Base-by-base conservation (phyloP, 306 rosid species). In the Prunus salicina region DNA sequence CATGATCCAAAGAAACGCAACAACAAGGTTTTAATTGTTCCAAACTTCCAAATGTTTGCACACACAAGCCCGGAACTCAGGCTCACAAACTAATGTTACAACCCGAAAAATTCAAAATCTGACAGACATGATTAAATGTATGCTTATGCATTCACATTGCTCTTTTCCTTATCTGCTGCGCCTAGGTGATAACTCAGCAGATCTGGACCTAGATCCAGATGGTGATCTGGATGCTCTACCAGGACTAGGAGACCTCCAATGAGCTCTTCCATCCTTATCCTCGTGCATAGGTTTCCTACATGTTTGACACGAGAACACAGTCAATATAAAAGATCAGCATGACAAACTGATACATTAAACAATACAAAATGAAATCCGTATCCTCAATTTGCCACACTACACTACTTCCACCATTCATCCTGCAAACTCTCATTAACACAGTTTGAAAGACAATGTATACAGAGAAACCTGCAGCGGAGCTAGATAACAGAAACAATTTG, bases 161-260 rank as follows among this genome's bases (percentile, higher is more conserved):
- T 45, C 53, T 14, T 15, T 12, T 47, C 47, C 38, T 86, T 78
- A 86, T 87, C 96, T 80, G 79, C 89, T 85, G 70, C 79, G 96
- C 67, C 91, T 80, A 28, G 97, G 98, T 22, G 94, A 93, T 68
- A 84, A 68, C 49, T 90, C 96, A 2, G 88, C 81, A 61, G 96
- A 90, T 66, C 96, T 85, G 76, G 91, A 90, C 78, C 96, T 87
- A 28, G 98, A 90, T 45, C 97, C 89, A n/a, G 86, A 69, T 43
- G 97, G 98, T n/a, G 97, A 92, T 64, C 94, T 84, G 25, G 96
- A 95, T 67, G 73, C 84, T 81, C 91, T 86, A 61, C 80, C 83
- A 2, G 83, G 87, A 16, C 81, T 82, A 2, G 84, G 87, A 18
- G 93, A 83, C 84, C 91, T 86, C 98, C 97, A 91, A 73, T 85